A percentile compares a stretch with the other conserved stretches of the same genome.
These are phyloP conservation scores for Sugiyamaella japonica DNA, from an alignment of 1,139 yeast species.

Conservation along the genomic window DNA sequence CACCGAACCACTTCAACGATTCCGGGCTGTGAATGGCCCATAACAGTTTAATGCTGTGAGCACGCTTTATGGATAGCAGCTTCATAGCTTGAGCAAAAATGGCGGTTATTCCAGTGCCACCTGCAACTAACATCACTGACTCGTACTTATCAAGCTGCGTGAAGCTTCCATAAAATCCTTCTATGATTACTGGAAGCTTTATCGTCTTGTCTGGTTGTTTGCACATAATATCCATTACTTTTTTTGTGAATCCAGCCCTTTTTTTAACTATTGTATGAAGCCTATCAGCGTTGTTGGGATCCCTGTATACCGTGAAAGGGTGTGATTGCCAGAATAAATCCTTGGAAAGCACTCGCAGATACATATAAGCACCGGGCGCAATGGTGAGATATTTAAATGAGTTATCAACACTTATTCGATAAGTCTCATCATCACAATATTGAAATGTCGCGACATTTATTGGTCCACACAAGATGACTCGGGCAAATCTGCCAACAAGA, in stretches of 20 bases:
- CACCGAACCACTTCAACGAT: constrained; percentile 50
- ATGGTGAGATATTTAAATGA: not conserved
- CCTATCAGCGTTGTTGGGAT: constrained; percentile 19
- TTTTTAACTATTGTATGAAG: constrained; percentile 17
- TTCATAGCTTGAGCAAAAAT: constrained; percentile 34
- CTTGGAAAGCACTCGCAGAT: constrained; percentile 31
- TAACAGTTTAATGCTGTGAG: constrained; percentile 49
- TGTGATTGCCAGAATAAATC: constrained; percentile 58
- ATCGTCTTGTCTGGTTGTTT: constrained; percentile 22
- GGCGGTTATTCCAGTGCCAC: constrained; percentile 73
- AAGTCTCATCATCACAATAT: constrained; percentile 31
- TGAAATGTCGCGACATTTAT: constrained; percentile 43
- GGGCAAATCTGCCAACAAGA: constrained; percentile 39
- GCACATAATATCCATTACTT: constrained; percentile 28
- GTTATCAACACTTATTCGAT: constrained; percentile 28
- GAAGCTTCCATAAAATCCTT: constrained; percentile 59
- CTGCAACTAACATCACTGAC: constrained; percentile 52
- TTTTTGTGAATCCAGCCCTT: constrained; percentile 35
- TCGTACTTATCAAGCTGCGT: constrained; percentile 54
- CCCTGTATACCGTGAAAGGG: constrained; percentile 58
- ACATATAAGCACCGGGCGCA: constrained; percentile 19
- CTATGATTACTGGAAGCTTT: constrained; percentile 46
- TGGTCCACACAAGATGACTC: constrained; percentile 38
- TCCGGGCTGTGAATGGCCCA: constrained; percentile 55
- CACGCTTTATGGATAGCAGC: constrained; percentile 24